phyloP scores from a whole-genome alignment of 1,284 basidiomycete genomes.

The Gastroboletus turbinatus region DNA sequence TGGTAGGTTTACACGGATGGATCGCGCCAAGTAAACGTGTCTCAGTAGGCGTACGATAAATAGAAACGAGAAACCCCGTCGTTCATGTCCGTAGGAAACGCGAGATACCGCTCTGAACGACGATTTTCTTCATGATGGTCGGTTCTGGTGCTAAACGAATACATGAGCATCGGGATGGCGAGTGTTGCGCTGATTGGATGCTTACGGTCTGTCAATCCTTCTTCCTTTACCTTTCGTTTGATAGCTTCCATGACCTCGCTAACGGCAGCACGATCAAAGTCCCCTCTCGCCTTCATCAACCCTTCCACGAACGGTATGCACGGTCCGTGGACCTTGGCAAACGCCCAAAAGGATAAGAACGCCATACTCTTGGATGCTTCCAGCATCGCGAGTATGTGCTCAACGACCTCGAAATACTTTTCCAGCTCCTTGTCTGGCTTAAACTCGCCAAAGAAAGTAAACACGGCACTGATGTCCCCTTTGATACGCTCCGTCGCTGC shows the following conservation, averaged over 20 bases:
- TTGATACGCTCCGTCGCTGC: slow-evolving; percentile 80
- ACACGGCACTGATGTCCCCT: slow-evolving; percentile 77
- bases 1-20: slow-evolving; percentile 8
- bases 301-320: slow-evolving; percentile 91
- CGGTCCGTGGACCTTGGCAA: slow-evolving; percentile 95
- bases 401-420: slow-evolving; percentile 82
- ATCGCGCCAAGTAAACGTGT: not conserved
- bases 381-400: slow-evolving; percentile 82
- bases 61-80: not conserved
- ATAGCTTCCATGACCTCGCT: slow-evolving; percentile 94
- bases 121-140: slow-evolving; percentile 85
- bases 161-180: slow-evolving; percentile 8
- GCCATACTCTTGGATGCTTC: slow-evolving; percentile 91
- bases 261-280: slow-evolving; percentile 86
- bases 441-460: slow-evolving; percentile 79
- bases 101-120: slow-evolving; percentile 72
- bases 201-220: slow-evolving; percentile 82
- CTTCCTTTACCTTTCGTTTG: slow-evolving; percentile 89
- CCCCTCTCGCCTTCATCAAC: slow-evolving; percentile 86
- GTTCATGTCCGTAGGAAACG: slow-evolving; percentile 51
- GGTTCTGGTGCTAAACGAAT: slow-evolving; percentile 60
- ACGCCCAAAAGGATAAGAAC: slow-evolving; percentile 93
- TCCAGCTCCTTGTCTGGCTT: slow-evolving; percentile 84
- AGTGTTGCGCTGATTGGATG: slow-evolving; percentile 20
- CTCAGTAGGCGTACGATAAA: slow-evolving; percentile 8